These are phyloP conservation scores for Tolypocladium tundrense DNA, from an alignment of 2,329 filamentous ascomycete species.

Conservation along the genomic window DNA sequence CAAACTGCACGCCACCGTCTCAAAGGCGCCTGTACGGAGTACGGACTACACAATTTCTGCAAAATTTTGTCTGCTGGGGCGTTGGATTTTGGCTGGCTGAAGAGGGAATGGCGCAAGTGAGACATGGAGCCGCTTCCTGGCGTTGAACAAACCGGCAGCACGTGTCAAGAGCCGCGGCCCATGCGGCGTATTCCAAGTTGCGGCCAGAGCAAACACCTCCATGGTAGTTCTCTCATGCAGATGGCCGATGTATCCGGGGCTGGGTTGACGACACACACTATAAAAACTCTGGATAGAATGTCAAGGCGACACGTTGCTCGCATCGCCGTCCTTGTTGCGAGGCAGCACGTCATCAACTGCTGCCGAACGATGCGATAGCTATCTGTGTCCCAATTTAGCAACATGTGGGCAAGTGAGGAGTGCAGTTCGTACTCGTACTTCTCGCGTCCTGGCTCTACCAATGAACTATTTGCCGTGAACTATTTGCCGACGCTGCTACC, in stretches of 20 bases:
- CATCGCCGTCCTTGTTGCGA: not conserved
- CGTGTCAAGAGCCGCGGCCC: no score
- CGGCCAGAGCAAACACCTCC: not conserved
- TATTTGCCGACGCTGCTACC: not conserved
- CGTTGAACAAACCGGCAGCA: not conserved
- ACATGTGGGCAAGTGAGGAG: not conserved
- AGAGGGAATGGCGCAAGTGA: not conserved
- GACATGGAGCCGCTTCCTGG: not conserved
- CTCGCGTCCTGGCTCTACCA: not conserved
- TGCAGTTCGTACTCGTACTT: not conserved
- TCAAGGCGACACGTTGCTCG: not conserved
- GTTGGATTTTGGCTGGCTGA: no score
- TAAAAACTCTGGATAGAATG: not conserved
- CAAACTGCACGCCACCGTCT: no score
- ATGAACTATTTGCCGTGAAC: not conserved
- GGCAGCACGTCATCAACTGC: not conserved
- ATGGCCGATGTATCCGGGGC: not conserved
- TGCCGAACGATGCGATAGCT: not conserved
- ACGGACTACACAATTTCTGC: no score
- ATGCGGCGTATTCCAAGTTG: not conserved
- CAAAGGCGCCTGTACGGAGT: no score
- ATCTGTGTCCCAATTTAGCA: not conserved
- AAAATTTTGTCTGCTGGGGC: not conserved
- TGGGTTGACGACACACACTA: not conserved
- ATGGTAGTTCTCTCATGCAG: not conserved